Base-by-base conservation (phyloP, 2,329 filamentous ascomycete genomes). In the Diaporthe sp. region DNA sequence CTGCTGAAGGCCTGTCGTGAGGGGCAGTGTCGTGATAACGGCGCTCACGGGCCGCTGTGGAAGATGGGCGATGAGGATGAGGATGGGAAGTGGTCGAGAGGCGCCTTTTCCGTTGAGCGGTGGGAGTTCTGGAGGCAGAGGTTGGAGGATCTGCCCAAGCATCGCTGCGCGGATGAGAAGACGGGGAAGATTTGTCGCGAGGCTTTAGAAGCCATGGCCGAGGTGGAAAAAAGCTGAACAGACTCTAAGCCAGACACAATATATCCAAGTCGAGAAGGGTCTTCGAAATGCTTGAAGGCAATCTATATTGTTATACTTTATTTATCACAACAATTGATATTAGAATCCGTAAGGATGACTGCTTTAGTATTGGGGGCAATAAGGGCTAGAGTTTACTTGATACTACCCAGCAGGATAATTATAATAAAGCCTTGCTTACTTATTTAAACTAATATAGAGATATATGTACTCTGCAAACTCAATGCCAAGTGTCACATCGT, bases 11-110 rank as follows among this genome's bases (percentile, higher is more conserved):
- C 10, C 10, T 54, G 25, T 17, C 25, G 3, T 3, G 50, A 54
- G 12, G 50, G 50, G 0, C 10, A 28, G 0, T 54, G 13, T n/a
- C 50, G 50, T n/a, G 1, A 1, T 1, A 28, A 1, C 25, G 50
- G 50, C 3, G 50, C n/a, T 7, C 50, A 54, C 12, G 50, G 25
- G 12, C 50, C 50, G 25, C 9, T 54, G 50, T 54, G 50, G 50
- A 28, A 54, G 10, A 10, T 25, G 10, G 50, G 50, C 3, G 25
- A 54, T n/a, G 12, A 54, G 50, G 50, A 28, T 4, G 25, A 54
- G n/a, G 25, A 28, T 3, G 50, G 50, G 10, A 4, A 28, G 1
- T 54, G 50, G 50, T 25, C 50, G 0, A 13, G 2, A 17, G 50
- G 50, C 50, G 50, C n/a, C n/a, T 28, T 54, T 5, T 54, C 50